Evolutionary conservation across 805 yeast species (phyloP), one percentile per base, ranked within the genome.

Genomic region (Ascoidea asiatica): DNA sequence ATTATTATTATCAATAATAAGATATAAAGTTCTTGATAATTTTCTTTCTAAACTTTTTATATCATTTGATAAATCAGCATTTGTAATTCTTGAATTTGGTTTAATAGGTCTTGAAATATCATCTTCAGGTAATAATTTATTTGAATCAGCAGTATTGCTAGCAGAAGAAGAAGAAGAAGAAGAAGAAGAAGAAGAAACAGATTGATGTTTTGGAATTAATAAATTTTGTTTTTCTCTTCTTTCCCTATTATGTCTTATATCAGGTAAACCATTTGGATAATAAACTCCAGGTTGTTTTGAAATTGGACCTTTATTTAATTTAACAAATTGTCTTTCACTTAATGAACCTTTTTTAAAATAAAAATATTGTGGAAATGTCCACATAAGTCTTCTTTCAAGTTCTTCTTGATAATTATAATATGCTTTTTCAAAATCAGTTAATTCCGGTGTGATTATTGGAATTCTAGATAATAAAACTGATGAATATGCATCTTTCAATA

Each of bases 361-460:
- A 59, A 78, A 89, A 75, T 87, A 87, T 53, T 81, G 79, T 4
- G 98, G 97, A 62, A 92, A 92, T 0, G 97, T 88, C 95, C 96
- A 88, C 95, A 89, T 88, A 52, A 92, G 70, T 55, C 97, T 74
- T 57, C 79, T 79, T 69, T 88, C 89, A 45, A 92, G 70, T 60
- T 85, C 95, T 43, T 77, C 75, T 62, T 89, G 95, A 60, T 92
- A 92, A 44, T 77, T 67, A 59, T 82, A 85, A 62, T 81, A 92
- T 43, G 78, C 77, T 48, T 67, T 56, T 54, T 87, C 96, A 53
- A 90, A 81, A 46, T 69, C 74, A 7, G 81, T 69, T 44, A 79
- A 65, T 48, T 84, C 90, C 8, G 84, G 81, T 2, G 95, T 85
- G 41, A 92, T 76, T 36, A 92, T 70, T 22, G 98, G 98, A 37